Base-by-base conservation (phyloP, 2,329 filamentous ascomycete genomes). In the Cephalotrichum gorgonifer region DNA sequence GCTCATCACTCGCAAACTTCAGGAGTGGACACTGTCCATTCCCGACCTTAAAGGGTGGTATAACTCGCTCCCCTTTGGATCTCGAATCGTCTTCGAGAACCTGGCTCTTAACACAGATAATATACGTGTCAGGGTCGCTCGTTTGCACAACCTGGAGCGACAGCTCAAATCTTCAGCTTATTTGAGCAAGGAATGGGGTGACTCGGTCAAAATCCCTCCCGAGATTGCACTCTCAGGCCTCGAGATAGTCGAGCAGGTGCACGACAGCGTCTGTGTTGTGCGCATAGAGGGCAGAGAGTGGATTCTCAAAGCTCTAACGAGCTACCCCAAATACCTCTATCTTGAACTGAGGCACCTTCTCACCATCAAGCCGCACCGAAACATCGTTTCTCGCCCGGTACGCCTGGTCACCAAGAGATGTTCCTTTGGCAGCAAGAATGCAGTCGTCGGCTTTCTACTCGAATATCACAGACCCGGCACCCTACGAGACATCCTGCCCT, bases 201-300 rank as follows among this genome's bases (percentile, higher is more conserved):
- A 63, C 3, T 54, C 63, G 5, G 54, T 72, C 17, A 43, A 57
- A 3, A 58, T 78, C 15, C 76, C 76, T 1, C 64, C 64, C 14
- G 57, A 65, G 1, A 57, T 81, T 49, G 72, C 79, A 53, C 68
- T 82, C 30, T 60, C 59, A 45, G 62, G 70, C 17, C 58, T 82
- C n/a, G 63, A 68, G 35, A 70, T 79, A 43, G 56, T 75, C 51
- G 65, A 66, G 20, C 74, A 81, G 58, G 61, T 81, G 17, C 74
- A 81, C 54, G 79, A 82, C 56, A 79, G 76, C 52, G 73, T 81
- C 42, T 78, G 74, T 50, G 63, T 80, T 14, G 75, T 81, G 42
- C 62, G 64, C 28, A 64, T 74, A 38, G 54, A 62, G 20, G 64
- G 60, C 6, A 56, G 63, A 44, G 59, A 66, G 2, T 74, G 71